Conservation (phyloP, 164 flowering plant species). For the Cinnamomum micranthum region DNA sequence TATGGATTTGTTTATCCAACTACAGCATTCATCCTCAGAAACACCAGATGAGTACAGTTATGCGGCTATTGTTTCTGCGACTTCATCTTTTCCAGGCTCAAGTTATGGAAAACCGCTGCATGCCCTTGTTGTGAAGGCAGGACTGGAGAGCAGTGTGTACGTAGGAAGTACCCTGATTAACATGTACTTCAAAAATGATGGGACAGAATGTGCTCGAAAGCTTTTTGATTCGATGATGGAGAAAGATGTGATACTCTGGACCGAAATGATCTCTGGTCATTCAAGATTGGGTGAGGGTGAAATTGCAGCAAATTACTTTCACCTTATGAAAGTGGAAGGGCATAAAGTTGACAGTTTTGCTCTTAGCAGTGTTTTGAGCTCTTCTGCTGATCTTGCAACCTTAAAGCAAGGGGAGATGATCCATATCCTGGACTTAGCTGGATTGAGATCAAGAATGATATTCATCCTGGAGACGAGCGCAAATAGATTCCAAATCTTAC, state of each 20-base stretch:
- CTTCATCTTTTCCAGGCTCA: slow-evolving; percentile 26
- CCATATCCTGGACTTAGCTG: slow-evolving; percentile 91
- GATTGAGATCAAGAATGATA: slow-evolving; percentile 47
- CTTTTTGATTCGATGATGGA: slow-evolving; percentile 36
- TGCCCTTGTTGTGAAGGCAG: slow-evolving; percentile 48
- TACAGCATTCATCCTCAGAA: slow-evolving; percentile 23
- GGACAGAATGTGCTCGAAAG: slow-evolving; percentile 40
- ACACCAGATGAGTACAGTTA: slow-evolving; percentile 81
- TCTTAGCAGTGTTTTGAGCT: slow-evolving; percentile 63
- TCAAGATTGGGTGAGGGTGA: slow-evolving; percentile 53
- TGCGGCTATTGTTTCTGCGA: slow-evolving; percentile 52
- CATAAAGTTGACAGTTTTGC: slow-evolving; percentile 54
- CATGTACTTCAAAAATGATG: slow-evolving; percentile 67
- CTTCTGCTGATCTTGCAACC: slow-evolving; percentile 79
- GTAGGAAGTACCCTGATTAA: slow-evolving; percentile 62
- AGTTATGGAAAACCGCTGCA: slow-evolving; percentile 66
- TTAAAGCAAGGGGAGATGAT: slow-evolving; percentile 70
- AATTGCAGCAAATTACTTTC: slow-evolving; percentile 46
- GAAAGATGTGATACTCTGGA: slow-evolving; percentile 80
- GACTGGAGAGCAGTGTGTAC: slow-evolving; percentile 46
- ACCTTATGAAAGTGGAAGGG: slow-evolving; percentile 52
- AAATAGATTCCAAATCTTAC: no score
- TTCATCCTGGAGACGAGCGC: slow-evolving; percentile 50
- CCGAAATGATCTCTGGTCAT: slow-evolving; percentile 76
- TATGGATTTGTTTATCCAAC: slow-evolving; percentile 44